Base-by-base conservation (phyloP, 805 yeast species). In the Blastobotrys chiropterorum region DNA sequence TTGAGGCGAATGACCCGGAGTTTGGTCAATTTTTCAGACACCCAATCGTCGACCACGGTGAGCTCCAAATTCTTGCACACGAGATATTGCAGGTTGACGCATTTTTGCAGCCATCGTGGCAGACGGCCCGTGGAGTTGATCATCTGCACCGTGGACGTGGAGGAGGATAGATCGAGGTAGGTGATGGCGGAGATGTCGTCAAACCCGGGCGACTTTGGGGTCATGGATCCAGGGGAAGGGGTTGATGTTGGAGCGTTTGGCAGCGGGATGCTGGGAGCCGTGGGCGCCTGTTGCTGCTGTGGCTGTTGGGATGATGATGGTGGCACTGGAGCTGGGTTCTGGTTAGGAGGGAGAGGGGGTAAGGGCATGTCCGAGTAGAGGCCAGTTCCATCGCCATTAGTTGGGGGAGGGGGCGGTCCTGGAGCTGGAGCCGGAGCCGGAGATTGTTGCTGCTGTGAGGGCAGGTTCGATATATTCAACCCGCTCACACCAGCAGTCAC, bases 1-100 rank as follows among this genome's bases (percentile, higher is more conserved):
- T 56, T 49, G 2, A 64, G 56, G n/a, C 57, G 48, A 16, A 63
- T 20, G 8, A 55, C 62, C 21, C 45, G 39, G 17, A 64, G 58
- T 38, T 61, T 48, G 15, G 45, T 48, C 34, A 64, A 53, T 38
- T 38, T 31, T n/a, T 52, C 46, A 3, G 60, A 50, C 2, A 64
- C 53, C 67, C 67, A 64, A 14, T 58, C 61, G 44, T 62, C 66
- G 2, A 64, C 55, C 4, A 52, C 59, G 1, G 58, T 48, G 15
- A 64, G 44, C 2, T 64, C 66, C 40, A 60, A 44, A 45, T 53
- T 47, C 38, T 53, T 52, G 21, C 65, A 65, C 14, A 53, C 50
- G 3, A 64, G 56, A 21, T 56, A 59, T 49, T 59, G 53, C 30
- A 62, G 48, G 19, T 53, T 50, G 1, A 53, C 38, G 49, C 62